A percentile compares a stretch with the other conserved stretches of the same genome.
Conservation (phyloP, 257 asterid species). For the Solanum medicagineum region DNA sequence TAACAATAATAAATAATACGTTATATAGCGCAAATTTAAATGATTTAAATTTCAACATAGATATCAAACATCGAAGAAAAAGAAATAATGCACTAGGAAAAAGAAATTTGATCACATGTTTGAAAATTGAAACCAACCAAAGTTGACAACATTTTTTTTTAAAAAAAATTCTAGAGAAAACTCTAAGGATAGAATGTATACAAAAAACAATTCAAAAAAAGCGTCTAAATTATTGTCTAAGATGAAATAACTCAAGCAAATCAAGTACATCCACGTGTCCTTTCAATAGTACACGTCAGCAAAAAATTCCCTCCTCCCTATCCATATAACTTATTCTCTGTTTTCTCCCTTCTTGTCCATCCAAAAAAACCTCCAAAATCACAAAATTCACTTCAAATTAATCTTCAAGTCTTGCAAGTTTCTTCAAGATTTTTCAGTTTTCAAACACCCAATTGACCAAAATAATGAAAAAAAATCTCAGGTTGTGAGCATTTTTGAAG, state of each 20-base stretch:
- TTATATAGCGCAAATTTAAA: too few species aligned
- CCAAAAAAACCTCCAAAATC: background rate
- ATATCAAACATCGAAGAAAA: too few species aligned
- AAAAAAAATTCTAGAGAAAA: too few species aligned
- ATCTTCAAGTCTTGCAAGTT: background rate
- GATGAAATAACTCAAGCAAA: slow-evolving; percentile 9
- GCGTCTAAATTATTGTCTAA: background rate
- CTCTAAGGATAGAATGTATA: background rate
- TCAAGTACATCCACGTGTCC: slow-evolving; percentile 26
- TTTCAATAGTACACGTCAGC: slow-evolving; percentile 21
- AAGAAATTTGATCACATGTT: background rate
- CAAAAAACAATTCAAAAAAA: background rate
- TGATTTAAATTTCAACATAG: too few species aligned
- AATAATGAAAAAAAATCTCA: slow-evolving; percentile 4
- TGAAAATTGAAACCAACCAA: background rate
- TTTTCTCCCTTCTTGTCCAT: background rate
- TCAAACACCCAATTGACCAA: background rate
- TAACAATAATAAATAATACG: too few species aligned
- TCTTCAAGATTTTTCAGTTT: slow-evolving; percentile 5
- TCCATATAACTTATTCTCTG: slow-evolving; percentile 19
- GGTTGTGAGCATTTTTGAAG: background rate
- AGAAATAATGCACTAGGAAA: too few species aligned
- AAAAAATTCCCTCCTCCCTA: slow-evolving; percentile 29
- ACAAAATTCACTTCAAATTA: background rate
- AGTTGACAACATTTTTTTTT: too few species aligned